A percentile compares a stretch with the other conserved stretches of the same genome.
These are phyloP conservation scores for Isabelozyma heimii DNA, from an alignment of 805 yeast species.

Conservation along the genomic window DNA sequence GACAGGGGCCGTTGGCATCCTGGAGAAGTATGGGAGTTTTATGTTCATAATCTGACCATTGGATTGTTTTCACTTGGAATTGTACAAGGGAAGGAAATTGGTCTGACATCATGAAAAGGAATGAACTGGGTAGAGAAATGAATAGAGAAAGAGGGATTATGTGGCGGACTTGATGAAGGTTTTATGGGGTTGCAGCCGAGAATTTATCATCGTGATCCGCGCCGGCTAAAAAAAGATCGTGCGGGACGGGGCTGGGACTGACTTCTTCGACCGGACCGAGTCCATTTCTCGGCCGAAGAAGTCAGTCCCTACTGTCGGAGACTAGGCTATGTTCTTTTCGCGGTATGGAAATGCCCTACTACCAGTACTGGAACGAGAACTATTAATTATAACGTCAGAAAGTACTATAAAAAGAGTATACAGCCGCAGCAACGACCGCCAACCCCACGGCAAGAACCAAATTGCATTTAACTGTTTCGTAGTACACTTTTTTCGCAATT, in stretches of 20 bases:
- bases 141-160: not conserved
- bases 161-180: not conserved
- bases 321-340: too few species aligned
- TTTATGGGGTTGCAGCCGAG: too few species aligned
- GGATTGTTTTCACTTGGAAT: conserved; percentile 18
- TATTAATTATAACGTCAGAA: not conserved
- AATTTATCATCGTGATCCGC: too few species aligned
- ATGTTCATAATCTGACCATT: conserved; percentile 36
- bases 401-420: not conserved
- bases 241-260: too few species aligned
- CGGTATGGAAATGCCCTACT: too few species aligned
- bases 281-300: too few species aligned
- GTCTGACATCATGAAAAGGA: not conserved
- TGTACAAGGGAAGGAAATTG: not conserved
- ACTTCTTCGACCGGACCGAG: too few species aligned
- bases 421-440: not conserved
- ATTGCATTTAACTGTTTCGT: conserved; percentile 16
- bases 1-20: conserved; percentile 86
- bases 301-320: too few species aligned
- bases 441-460: conserved; percentile 1
- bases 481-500: conserved; percentile 15
- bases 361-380: too few species aligned
- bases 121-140: not conserved
- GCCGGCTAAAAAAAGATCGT: too few species aligned
- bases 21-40: conserved; percentile 65